Conservation (phyloP, 768 basidiomycete genomes). For the Cubamyces sp. region DNA sequence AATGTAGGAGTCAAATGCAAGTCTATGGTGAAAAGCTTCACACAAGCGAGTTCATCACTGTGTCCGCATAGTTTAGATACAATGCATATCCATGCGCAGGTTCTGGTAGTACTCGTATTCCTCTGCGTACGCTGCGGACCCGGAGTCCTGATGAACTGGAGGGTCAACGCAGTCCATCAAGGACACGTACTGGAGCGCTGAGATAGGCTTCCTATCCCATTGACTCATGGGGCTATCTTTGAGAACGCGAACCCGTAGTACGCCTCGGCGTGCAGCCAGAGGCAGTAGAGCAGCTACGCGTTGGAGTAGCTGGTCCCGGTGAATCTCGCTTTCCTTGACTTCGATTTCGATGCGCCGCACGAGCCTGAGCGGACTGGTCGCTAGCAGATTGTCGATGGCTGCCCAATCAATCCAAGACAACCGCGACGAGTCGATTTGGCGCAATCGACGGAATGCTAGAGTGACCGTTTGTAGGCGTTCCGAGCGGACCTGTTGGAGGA, state of each 20-base stretch:
- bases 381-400: background rate
- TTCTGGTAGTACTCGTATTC: background rate
- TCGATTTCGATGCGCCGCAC: background rate
- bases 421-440: background rate
- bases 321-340: constrained; percentile 3
- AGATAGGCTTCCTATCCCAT: background rate
- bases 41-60: background rate
- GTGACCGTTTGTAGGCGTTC: background rate
- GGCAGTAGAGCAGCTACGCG: background rate
- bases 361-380: background rate
- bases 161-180: constrained; percentile 1
- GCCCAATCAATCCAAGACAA: constrained; percentile 5
- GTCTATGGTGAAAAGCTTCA: no score
- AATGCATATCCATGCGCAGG: background rate
- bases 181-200: background rate
- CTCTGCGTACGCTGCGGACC: background rate
- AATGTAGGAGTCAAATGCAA: no score
- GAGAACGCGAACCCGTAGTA: background rate
- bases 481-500: constrained; percentile 1
- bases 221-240: background rate
- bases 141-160: background rate
- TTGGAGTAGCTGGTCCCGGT: background rate
- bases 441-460: background rate
- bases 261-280: background rate
- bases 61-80: background rate